Conservation (phyloP, 2,329 filamentous ascomycete genomes). For the Pseudocercospora cruenta region DNA sequence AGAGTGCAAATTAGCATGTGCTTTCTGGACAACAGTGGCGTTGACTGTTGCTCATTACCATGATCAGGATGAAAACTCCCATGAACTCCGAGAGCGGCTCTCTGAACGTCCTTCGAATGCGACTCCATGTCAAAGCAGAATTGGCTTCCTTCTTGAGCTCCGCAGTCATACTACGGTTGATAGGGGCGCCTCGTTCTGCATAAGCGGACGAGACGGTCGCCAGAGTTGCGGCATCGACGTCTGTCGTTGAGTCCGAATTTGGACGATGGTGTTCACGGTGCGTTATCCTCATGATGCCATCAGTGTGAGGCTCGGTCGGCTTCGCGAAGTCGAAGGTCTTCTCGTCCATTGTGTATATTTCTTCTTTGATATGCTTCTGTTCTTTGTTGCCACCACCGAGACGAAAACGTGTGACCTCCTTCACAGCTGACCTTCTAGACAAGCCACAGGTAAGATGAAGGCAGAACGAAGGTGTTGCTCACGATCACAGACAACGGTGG, state of each 20-base stretch:
- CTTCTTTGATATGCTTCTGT: background rate
- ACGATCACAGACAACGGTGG: background rate
- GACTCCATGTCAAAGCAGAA: slow-evolving; percentile 56
- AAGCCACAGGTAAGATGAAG: background rate
- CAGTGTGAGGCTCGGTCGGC: slow-evolving; percentile 5
- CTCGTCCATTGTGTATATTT: slow-evolving; percentile 1
- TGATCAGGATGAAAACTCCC: slow-evolving; percentile 64
- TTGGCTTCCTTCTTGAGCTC: slow-evolving; percentile 34
- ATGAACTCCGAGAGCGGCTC: slow-evolving; percentile 71
- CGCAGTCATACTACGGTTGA: slow-evolving; percentile 35
- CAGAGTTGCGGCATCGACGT: slow-evolving; percentile 12
- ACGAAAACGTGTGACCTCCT: background rate
- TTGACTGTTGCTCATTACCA: slow-evolving; percentile 37
- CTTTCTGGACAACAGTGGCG: background rate
- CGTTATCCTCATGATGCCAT: slow-evolving; percentile 22
- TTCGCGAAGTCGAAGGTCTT: slow-evolving; percentile 7
- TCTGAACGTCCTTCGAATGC: slow-evolving; percentile 54
- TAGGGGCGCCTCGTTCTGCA: slow-evolving; percentile 32
- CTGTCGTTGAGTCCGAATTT: slow-evolving; percentile 15
- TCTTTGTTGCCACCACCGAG: background rate
- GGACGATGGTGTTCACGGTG: slow-evolving; percentile 29
- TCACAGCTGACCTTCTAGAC: background rate
- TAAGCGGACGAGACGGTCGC: slow-evolving; percentile 20
- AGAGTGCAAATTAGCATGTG: background rate
- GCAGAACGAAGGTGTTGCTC: background rate